A percentile compares a stretch with the other conserved stretches of the same genome.
Conservation (phyloP, 352 stramenopile species). For the Pythium oligandrum region DNA sequence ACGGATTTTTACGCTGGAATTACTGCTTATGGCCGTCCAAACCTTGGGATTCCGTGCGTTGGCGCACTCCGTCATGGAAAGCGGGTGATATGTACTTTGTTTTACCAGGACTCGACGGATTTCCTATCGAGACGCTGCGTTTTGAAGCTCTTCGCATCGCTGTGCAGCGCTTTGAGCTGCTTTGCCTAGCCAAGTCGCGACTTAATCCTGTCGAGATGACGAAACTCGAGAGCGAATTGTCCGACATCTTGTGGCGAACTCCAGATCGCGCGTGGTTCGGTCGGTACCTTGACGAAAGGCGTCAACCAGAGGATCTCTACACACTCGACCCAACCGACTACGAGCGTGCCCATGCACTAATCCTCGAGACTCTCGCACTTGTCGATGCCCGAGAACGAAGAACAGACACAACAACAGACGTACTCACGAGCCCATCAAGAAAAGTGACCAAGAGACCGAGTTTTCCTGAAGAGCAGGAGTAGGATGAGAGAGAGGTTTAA, state of each 20-base stretch:
- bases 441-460: not conserved
- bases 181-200: constrained; percentile 36
- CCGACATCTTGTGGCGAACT: constrained; percentile 53
- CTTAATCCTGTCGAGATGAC: constrained; percentile 39
- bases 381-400: constrained; percentile 3
- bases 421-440: not conserved
- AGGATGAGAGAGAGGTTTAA: too few species aligned
- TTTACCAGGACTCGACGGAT: constrained; percentile 51
- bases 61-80: constrained; percentile 59
- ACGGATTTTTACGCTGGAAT: constrained; percentile 82
- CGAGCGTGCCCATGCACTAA: constrained; percentile 44
- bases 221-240: constrained; percentile 45
- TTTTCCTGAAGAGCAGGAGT: too few species aligned
- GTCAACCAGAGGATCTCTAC: constrained; percentile 42
- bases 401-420: too few species aligned
- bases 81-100: constrained; percentile 86
- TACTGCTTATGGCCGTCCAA: constrained; percentile 64
- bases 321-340: constrained; percentile 70
- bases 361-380: constrained; percentile 56
- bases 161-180: constrained; percentile 59
- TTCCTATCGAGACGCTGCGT: constrained; percentile 63
- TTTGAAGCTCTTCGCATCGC: constrained; percentile 68
- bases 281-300: constrained; percentile 12
- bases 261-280: constrained; percentile 55
- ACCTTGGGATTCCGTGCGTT: constrained; percentile 59